Evolutionary conservation across 495 filamentous ascomycete species (phyloP).

Genomic region (Annulohypoxylon stygium): DNA sequence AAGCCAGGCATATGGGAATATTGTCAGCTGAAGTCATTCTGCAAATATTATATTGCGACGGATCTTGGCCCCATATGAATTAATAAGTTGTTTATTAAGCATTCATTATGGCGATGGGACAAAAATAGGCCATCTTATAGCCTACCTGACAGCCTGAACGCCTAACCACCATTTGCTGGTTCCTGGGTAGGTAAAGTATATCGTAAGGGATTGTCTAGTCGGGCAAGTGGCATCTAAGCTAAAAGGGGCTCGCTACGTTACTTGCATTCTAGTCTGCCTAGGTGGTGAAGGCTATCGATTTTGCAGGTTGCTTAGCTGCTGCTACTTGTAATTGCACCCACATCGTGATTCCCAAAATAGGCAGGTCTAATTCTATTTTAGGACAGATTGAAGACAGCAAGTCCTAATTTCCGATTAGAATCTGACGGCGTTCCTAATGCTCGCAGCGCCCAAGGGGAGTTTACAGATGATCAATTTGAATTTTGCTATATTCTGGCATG

Average conservation of each 20-base stretch:
- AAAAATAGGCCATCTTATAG: conserved; percentile 5
- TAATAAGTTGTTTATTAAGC: conserved; percentile 7
- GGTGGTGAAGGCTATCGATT: not conserved
- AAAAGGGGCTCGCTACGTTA: conserved; percentile 19
- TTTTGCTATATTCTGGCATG: not conserved
- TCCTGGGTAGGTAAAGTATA: not conserved
- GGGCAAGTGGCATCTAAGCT: conserved; percentile 1
- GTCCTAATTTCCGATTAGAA: conserved; percentile 22
- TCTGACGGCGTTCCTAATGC: conserved; percentile 4
- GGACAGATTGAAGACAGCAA: not conserved
- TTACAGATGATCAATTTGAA: not conserved
- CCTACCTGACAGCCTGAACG: not conserved
- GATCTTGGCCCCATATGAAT: not conserved
- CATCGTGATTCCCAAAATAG: conserved; percentile 20
- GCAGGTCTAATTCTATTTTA: conserved; percentile 17
- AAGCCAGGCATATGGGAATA: not conserved
- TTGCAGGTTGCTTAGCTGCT: not conserved
- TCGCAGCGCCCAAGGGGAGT: not conserved
- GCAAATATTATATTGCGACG: not conserved
- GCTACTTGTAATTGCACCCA: not conserved
- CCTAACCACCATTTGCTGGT: not conserved
- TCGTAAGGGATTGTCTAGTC: not conserved
- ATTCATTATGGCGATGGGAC: not conserved
- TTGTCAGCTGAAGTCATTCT: conserved; percentile 20
- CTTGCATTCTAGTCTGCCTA: conserved; percentile 5